Percentiles rank a stretch among this genome's conserved stretches.
Evolutionary conservation across 225 moss, liverwort and hornwort genomes (phyloP).

Genomic region (Pseudoscleropodium purum): DNA sequence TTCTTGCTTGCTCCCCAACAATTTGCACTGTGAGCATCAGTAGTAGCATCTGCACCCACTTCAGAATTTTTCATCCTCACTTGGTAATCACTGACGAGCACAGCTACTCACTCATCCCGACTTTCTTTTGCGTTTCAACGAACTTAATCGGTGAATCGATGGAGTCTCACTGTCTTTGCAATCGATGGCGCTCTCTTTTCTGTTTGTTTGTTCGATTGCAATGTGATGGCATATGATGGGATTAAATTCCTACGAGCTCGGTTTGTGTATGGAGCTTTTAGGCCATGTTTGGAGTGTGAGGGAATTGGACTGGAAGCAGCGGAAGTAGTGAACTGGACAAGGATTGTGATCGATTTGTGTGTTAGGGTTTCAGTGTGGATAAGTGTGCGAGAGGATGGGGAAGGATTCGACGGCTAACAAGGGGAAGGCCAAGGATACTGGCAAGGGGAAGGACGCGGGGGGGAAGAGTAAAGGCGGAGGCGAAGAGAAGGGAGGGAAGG

Average conservation of each 20-base stretch:
- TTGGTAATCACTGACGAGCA: not conserved
- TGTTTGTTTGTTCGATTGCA: not conserved
- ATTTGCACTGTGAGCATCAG: not conserved
- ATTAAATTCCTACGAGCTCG: not conserved
- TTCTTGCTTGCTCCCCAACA: not conserved
- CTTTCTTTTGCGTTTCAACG: not conserved
- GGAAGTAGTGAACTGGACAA: not conserved
- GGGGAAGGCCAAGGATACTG: conserved; percentile 59
- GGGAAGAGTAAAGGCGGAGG: conserved; percentile 63
- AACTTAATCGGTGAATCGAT: not conserved
- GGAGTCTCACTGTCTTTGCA: not conserved
- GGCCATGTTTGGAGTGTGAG: not conserved
- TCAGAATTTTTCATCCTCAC: not conserved
- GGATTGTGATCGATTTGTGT: not conserved
- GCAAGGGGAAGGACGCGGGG: conserved; percentile 53
- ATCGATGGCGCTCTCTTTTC: not conserved
- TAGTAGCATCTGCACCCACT: not conserved
- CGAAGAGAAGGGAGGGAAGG: conserved; percentile 61
- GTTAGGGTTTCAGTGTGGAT: not conserved
- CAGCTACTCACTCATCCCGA: not conserved
- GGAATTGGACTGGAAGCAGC: not conserved
- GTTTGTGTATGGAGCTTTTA: not conserved
- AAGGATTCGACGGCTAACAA: conserved; percentile 73
- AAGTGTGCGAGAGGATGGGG: conserved; percentile 50
- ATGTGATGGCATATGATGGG: not conserved